Conservation (phyloP, 2,329 filamentous ascomycete genomes). For the Colletotrichum sansevieriae region DNA sequence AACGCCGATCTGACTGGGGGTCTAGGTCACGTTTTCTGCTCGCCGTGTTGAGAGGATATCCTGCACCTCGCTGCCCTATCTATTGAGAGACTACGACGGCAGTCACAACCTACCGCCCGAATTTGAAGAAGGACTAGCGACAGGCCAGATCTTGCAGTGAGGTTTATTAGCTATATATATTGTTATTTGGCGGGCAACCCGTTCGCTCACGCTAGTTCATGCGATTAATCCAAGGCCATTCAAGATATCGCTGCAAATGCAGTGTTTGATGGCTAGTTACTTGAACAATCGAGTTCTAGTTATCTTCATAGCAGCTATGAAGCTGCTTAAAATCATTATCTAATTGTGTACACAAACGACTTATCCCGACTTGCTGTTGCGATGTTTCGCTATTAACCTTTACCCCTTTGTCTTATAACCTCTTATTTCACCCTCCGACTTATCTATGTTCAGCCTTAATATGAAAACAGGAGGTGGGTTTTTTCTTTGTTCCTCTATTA, state of each 20-base stretch:
- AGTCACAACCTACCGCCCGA: not conserved
- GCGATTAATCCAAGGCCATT: not conserved
- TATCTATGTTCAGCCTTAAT: not conserved
- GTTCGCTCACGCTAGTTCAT: not conserved
- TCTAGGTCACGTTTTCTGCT: not conserved
- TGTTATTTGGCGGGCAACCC: not conserved
- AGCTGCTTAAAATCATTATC: not conserved
- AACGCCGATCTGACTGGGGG: not conserved
- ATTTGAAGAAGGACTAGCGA: not conserved
- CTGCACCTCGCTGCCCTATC: slow-evolving; percentile 1
- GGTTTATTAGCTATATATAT: not conserved
- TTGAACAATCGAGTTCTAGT: not conserved
- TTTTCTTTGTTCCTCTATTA: not conserved
- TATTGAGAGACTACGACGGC: not conserved
- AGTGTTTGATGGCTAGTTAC: slow-evolving; percentile 2
- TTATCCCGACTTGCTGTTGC: not conserved
- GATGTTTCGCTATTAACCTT: not conserved
- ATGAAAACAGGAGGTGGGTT: not conserved
- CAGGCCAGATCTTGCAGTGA: not conserved
- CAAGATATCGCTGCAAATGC: not conserved
- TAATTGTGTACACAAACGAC: not conserved
- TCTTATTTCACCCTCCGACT: not conserved
- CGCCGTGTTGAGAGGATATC: not conserved
- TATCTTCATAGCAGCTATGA: not conserved
- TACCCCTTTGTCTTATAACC: not conserved